Percentiles rank a stretch among this genome's conserved stretches.
These are phyloP conservation scores for Hemileccinum rubropunctum DNA, from an alignment of 768 basidiomycete genomes.

Conservation along the genomic window DNA sequence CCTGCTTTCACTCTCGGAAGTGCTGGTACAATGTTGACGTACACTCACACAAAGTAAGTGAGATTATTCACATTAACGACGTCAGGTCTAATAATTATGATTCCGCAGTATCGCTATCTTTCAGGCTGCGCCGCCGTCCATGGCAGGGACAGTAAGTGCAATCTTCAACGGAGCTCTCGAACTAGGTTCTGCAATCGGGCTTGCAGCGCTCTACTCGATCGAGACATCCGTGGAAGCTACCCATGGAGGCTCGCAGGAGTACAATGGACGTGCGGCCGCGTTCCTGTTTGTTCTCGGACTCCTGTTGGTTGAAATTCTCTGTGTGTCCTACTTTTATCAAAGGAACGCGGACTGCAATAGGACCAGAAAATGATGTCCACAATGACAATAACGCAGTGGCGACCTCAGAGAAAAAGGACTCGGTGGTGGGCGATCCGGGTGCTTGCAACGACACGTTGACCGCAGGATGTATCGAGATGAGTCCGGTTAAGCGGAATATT, in stretches of 20 bases:
- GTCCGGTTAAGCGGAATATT: no score
- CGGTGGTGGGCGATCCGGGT: no score
- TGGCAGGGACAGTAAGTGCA: conserved; percentile 53
- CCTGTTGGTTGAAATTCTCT: conserved; percentile 30
- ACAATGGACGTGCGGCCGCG: conserved; percentile 42
- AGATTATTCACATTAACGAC: background rate
- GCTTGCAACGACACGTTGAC: no score
- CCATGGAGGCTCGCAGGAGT: conserved; percentile 31
- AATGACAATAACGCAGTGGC: background rate
- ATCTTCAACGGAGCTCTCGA: conserved; percentile 56
- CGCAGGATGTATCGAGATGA: no score
- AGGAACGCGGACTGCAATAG: conserved; percentile 13
- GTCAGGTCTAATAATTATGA: background rate
- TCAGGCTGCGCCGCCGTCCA: conserved; percentile 43
- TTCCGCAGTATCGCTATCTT: conserved; percentile 47
- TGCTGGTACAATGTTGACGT: conserved; percentile 44
- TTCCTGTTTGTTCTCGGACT: conserved; percentile 45
- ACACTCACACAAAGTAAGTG: conserved; percentile 48
- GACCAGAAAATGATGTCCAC: background rate
- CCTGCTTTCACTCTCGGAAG: conserved; percentile 51
- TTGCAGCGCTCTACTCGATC: conserved; percentile 48
- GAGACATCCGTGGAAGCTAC: conserved; percentile 40
- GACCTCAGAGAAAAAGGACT: no score
- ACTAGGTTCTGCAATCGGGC: conserved; percentile 49
- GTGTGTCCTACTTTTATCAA: conserved; percentile 35